phyloP scores from a whole-genome alignment of 495 filamentous ascomycete genomes.

The Penicillium subrubescens region DNA sequence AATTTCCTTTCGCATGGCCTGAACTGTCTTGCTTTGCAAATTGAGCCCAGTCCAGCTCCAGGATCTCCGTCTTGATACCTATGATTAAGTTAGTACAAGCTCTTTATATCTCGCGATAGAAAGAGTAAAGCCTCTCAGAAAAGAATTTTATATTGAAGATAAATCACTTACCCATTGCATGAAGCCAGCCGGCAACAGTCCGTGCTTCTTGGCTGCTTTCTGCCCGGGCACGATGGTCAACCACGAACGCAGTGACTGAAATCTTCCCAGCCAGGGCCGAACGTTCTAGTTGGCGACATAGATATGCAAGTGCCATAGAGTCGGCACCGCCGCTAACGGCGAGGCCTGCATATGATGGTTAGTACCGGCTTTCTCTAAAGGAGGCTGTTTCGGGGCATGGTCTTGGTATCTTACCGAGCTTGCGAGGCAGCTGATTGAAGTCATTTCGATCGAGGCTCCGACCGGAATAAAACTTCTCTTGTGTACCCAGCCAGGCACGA shows the following conservation, averaged over 20 bases:
- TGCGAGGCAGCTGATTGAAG: slow-evolving; percentile 7
- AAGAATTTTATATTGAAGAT: background rate
- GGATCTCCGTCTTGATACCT: slow-evolving; percentile 55
- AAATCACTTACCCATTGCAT: slow-evolving; percentile 36
- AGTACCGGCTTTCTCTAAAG: background rate
- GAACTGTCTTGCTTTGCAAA: slow-evolving; percentile 10
- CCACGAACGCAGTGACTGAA: slow-evolving; percentile 64
- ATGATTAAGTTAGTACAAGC: slow-evolving; percentile 12
- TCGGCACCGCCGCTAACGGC: slow-evolving; percentile 93
- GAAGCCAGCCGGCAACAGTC: slow-evolving; percentile 57
- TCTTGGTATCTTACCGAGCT: slow-evolving; percentile 16
- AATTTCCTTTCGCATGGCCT: slow-evolving; percentile 36
- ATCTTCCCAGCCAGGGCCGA: slow-evolving; percentile 25
- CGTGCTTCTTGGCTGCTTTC: slow-evolving; percentile 70
- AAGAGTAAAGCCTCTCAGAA: background rate
- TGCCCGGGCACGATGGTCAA: slow-evolving; percentile 74
- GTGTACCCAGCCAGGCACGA: slow-evolving; percentile 49
- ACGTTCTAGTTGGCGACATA: slow-evolving; percentile 58
- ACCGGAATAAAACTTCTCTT: slow-evolving; percentile 2
- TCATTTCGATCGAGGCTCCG: slow-evolving; percentile 10
- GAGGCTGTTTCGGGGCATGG: slow-evolving; percentile 6
- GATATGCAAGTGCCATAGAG: slow-evolving; percentile 86
- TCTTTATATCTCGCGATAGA: background rate
- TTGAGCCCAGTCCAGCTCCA: slow-evolving; percentile 53
- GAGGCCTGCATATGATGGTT: slow-evolving; percentile 54